Percentiles rank a stretch among this genome's conserved stretches.
Conservation (phyloP, 192 early-diverging fungal genomes). For the Entophlyctis helioformis region DNA sequence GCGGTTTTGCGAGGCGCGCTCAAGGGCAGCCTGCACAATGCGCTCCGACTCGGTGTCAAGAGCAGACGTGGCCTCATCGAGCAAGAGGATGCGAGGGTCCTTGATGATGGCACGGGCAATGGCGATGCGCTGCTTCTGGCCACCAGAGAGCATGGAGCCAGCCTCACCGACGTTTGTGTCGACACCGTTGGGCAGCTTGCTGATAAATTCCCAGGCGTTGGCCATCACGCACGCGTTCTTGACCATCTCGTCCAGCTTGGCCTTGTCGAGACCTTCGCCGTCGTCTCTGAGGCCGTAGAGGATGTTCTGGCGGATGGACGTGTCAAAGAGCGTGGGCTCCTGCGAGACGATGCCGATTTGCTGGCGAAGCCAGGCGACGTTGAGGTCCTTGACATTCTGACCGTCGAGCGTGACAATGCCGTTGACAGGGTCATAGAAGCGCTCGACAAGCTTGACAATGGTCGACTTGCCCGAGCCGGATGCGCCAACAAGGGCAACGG, state of each 20-base stretch:
- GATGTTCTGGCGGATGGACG: constrained; percentile 76
- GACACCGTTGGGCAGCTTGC: constrained; percentile 64
- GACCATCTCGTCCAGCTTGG: constrained; percentile 24
- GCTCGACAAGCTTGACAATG: constrained; percentile 50
- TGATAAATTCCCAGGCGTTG: constrained; percentile 73
- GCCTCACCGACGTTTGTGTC: constrained; percentile 78
- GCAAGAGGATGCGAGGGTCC: constrained; percentile 65
- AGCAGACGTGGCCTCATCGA: constrained; percentile 46
- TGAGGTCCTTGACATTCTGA: constrained; percentile 59
- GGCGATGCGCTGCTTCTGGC: constrained; percentile 91
- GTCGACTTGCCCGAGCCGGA: constrained; percentile 62
- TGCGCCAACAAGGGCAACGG: constrained; percentile 75
- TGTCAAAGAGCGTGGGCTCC: constrained; percentile 73
- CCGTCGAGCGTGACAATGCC: constrained; percentile 71
- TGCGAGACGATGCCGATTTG: constrained; percentile 85
- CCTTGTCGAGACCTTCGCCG: constrained; percentile 36
- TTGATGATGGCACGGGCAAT: constrained; percentile 86
- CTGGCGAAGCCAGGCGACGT: constrained; percentile 67
- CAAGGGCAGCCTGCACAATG: constrained; percentile 36
- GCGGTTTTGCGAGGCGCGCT: constrained; percentile 34
- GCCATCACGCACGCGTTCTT: constrained; percentile 39
- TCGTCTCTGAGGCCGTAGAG: constrained; percentile 53
- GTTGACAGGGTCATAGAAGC: constrained; percentile 28
- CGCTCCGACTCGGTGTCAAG: constrained; percentile 39
- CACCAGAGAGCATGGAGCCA: constrained; percentile 57